Percentiles rank a stretch among this genome's conserved stretches.
Evolutionary conservation across 2,329 filamentous ascomycete genomes (phyloP).

Genomic region (Blastomyces gilchristii): DNA sequence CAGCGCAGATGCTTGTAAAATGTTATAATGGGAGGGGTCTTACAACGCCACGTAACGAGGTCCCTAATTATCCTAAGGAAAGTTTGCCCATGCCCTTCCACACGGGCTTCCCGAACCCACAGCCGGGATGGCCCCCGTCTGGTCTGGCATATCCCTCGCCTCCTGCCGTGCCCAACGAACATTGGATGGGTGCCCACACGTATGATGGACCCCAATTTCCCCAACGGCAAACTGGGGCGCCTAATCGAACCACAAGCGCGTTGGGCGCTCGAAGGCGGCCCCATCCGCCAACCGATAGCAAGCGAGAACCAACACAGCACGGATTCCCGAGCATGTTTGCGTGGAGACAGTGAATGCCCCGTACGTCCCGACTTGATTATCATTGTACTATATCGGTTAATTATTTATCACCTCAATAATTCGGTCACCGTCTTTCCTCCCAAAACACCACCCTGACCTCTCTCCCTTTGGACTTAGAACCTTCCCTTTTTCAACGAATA

Average conservation of each 20-base stretch:
- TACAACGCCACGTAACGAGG: not conserved
- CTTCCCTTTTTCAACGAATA: too few species aligned
- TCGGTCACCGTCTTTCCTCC: too few species aligned
- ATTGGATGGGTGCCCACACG: not conserved
- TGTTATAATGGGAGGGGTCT: not conserved
- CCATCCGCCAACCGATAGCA: not conserved
- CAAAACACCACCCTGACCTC: too few species aligned
- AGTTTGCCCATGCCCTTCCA: too few species aligned
- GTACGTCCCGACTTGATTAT: not conserved
- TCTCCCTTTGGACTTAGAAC: too few species aligned
- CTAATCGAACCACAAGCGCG: not conserved
- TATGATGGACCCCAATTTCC: not conserved
- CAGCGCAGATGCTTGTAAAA: not conserved
- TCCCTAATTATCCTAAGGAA: not conserved
- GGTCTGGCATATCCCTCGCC: not conserved
- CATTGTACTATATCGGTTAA: not conserved
- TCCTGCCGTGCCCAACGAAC: not conserved
- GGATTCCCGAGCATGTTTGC: not conserved
- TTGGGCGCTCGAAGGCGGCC: not conserved
- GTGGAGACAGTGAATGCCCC: too few species aligned
- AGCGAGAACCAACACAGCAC: not conserved
- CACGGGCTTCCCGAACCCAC: not conserved
- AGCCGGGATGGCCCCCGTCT: not conserved
- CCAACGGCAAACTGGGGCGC: not conserved
- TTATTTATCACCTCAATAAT: too few species aligned